A percentile compares a stretch with the other conserved stretches of the same genome.
These are phyloP conservation scores for Leishmania tropica DNA, from an alignment of 208 protist genomes.

Conservation along the genomic window DNA sequence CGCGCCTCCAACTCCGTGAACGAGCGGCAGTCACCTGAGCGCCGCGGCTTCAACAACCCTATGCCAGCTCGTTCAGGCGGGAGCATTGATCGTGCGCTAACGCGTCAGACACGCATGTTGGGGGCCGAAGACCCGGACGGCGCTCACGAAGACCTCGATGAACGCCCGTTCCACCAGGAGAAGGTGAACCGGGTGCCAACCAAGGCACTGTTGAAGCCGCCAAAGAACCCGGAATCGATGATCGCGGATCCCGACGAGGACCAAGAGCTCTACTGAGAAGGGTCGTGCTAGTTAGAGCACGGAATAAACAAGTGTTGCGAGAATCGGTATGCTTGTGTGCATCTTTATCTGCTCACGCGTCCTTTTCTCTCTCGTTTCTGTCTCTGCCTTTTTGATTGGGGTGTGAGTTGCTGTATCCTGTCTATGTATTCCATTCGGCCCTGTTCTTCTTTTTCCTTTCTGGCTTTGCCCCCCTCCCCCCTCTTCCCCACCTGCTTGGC, in stretches of 20 bases:
- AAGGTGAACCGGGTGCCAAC: slow-evolving; percentile 51
- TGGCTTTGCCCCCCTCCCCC: neutral
- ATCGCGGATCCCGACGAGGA: slow-evolving; percentile 43
- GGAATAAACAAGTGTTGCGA: neutral
- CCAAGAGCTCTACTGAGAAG: slow-evolving; percentile 22
- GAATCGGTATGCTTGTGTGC: neutral
- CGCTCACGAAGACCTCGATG: slow-evolving; percentile 20
- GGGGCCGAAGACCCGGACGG: slow-evolving; percentile 29
- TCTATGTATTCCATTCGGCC: neutral
- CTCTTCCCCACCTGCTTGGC: neutral
- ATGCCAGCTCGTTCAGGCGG: neutral
- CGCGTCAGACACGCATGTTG: slow-evolving; percentile 21
- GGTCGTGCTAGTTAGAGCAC: neutral
- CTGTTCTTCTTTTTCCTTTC: neutral
- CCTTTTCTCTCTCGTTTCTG: neutral
- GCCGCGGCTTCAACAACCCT: slow-evolving; percentile 31
- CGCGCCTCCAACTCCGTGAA: neutral
- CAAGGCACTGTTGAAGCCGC: slow-evolving; percentile 45
- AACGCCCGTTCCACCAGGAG: slow-evolving; percentile 38
- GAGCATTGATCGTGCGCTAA: slow-evolving; percentile 9
- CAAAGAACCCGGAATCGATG: slow-evolving; percentile 36
- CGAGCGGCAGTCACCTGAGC: slow-evolving; percentile 1
- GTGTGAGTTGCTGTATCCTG: neutral
- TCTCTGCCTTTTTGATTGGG: neutral
- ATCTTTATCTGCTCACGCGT: neutral